phyloP scores from a whole-genome alignment of 352 stramenopile genomes.

The Globisporangium cylindrosporum region DNA sequence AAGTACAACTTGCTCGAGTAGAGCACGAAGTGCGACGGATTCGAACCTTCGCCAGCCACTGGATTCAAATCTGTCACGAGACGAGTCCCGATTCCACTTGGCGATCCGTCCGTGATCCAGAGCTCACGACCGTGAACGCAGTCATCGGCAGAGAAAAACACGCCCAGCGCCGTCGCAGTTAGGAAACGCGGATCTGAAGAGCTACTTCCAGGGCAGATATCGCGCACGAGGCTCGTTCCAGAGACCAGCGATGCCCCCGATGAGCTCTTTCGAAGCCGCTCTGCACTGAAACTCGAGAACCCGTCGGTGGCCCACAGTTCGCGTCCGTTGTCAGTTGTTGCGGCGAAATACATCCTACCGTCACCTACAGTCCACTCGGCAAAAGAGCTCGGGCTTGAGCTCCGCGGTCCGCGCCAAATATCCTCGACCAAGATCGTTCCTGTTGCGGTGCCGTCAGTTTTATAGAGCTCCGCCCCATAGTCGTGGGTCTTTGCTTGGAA shows the following conservation, averaged over 20 bases:
- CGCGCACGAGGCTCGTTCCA: slow-evolving; percentile 44
- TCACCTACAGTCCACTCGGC: slow-evolving; percentile 35
- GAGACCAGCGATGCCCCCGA: background rate
- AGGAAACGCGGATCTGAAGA: slow-evolving; percentile 58
- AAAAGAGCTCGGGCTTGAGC: slow-evolving; percentile 45
- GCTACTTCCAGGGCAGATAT: slow-evolving; percentile 40
- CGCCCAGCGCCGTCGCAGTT: slow-evolving; percentile 23
- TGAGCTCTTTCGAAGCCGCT: slow-evolving; percentile 14
- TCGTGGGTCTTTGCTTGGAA: slow-evolving; percentile 47
- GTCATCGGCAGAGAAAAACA: slow-evolving; percentile 76
- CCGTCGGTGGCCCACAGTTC: slow-evolving; percentile 74
- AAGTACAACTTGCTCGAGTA: slow-evolving; percentile 42
- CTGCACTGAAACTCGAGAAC: slow-evolving; percentile 26
- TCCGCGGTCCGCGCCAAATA: slow-evolving; percentile 41
- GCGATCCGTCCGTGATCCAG: slow-evolving; percentile 53
- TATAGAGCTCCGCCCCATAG: slow-evolving; percentile 58
- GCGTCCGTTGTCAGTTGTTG: slow-evolving; percentile 37
- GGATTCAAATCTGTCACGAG: slow-evolving; percentile 54
- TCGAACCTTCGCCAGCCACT: slow-evolving; percentile 25
- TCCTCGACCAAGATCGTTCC: slow-evolving; percentile 55
- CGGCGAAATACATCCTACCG: slow-evolving; percentile 51
- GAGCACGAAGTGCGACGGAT: slow-evolving; percentile 39
- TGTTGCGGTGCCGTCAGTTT: slow-evolving; percentile 43
- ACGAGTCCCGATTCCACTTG: slow-evolving; percentile 30
- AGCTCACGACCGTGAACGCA: slow-evolving; percentile 63